Conservation (phyloP, 768 basidiomycete species). For the Vararia minispora region DNA sequence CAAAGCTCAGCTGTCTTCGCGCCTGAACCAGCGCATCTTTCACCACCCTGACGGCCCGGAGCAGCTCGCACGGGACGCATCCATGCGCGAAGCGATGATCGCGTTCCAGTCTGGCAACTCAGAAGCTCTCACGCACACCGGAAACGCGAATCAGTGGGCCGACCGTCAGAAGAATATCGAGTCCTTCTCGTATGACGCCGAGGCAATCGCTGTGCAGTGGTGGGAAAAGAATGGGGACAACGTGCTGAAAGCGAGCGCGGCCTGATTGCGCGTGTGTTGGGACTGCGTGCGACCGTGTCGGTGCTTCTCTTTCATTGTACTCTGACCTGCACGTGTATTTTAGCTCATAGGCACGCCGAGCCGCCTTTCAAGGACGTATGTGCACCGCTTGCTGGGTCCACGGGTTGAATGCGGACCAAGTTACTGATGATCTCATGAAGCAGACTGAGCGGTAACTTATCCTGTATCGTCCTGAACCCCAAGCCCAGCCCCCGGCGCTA, state of each 20-base stretch:
- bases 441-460: no score
- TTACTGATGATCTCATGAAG: no score
- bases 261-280: no score
- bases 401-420: no score
- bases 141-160: conserved; percentile 21
- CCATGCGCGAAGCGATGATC: conserved; percentile 17
- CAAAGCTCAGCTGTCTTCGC: conserved; percentile 14
- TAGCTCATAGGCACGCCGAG: no score
- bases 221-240: conserved; percentile 27
- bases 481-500: no score
- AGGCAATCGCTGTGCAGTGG: conserved; percentile 16
- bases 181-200: conserved; percentile 17
- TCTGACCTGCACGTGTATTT: no score
- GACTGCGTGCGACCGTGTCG: no score
- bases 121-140: conserved; percentile 1
- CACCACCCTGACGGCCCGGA: conserved; percentile 19
- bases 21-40: conserved; percentile 19
- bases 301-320: no score
- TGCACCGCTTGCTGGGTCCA: no score
- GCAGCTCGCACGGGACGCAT: conserved; percentile 15
- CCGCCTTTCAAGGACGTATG: no score
- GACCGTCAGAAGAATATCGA: conserved; percentile 16
- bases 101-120: background rate
- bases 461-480: no score
- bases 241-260: background rate